These are phyloP conservation scores for Escovopsis weberi DNA, from an alignment of 2,329 filamentous ascomycete genomes.

Conservation along the genomic window DNA sequence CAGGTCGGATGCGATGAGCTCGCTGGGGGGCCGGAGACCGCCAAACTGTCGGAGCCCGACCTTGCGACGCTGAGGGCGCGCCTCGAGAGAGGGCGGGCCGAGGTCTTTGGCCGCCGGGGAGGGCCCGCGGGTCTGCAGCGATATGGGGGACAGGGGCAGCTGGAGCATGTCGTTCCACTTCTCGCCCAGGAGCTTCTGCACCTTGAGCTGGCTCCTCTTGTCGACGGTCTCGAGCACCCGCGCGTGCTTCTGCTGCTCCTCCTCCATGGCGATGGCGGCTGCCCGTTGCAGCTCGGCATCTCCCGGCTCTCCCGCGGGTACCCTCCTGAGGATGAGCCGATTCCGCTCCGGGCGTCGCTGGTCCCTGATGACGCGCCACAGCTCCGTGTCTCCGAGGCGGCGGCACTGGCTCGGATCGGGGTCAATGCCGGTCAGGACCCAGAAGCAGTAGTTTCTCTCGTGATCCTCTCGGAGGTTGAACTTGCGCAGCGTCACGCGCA, in stretches of 20 bases:
- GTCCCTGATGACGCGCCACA: constrained; percentile 85
- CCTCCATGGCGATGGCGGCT: constrained; percentile 77
- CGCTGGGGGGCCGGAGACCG: constrained; percentile 82
- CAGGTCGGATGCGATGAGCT: constrained; percentile 91
- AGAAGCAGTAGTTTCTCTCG: constrained; percentile 93
- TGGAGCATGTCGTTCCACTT: constrained; percentile 66
- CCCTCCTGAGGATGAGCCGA: constrained; percentile 77
- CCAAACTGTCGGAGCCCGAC: constrained; percentile 66
- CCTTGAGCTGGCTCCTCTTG: constrained; percentile 70
- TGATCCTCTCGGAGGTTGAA: constrained; percentile 80
- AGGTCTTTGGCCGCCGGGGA: constrained; percentile 48
- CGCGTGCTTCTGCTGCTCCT: constrained; percentile 59
- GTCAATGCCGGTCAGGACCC: constrained; percentile 74
- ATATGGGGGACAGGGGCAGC: constrained; percentile 74
- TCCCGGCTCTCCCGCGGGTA: constrained; percentile 83
- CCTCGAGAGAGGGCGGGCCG: constrained; percentile 36
- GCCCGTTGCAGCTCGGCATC: constrained; percentile 75
- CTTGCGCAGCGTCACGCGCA: constrained; percentile 77
- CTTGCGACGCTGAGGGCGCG: constrained; percentile 31
- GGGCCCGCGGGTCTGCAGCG: constrained; percentile 54
- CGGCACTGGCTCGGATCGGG: constrained; percentile 70
- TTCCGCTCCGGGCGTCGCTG: constrained; percentile 74
- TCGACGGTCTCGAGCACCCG: constrained; percentile 50
- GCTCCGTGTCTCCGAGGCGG: constrained; percentile 69
- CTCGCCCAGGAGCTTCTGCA: constrained; percentile 80